Evolutionary conservation across 1,139 yeast species (phyloP).

Genomic region (Geotrichum reessii): DNA sequence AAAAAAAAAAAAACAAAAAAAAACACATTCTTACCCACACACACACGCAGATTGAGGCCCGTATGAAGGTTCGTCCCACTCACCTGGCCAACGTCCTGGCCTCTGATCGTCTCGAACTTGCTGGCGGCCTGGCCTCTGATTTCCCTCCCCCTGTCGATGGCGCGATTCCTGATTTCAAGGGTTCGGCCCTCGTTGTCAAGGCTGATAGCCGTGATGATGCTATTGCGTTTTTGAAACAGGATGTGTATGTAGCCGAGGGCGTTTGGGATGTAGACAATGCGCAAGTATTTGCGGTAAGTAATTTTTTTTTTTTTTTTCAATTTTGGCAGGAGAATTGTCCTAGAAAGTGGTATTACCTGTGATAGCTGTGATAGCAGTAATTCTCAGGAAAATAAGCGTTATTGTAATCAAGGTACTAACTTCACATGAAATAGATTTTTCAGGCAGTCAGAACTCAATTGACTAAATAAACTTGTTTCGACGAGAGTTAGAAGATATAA

Average conservation of each 20-base stretch:
- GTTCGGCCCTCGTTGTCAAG: slow-evolving; percentile 57
- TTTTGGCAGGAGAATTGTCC: no score
- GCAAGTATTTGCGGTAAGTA: slow-evolving; percentile 49
- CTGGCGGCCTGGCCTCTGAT: slow-evolving; percentile 28
- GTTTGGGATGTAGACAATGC: slow-evolving; percentile 72
- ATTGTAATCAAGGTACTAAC: background rate
- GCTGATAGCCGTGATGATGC: slow-evolving; percentile 64
- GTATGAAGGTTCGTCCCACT: slow-evolving; percentile 7
- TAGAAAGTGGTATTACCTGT: no score
- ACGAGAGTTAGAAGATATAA: background rate
- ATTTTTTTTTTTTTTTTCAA: background rate
- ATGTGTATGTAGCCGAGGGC: slow-evolving; percentile 57
- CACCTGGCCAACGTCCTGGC: slow-evolving; percentile 5
- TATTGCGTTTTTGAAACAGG: slow-evolving; percentile 55
- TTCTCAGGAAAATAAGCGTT: no score
- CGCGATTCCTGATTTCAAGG: slow-evolving; percentile 53
- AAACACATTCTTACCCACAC: no score
- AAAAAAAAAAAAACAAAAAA: no score
- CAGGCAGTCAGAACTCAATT: background rate
- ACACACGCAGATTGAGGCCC: slow-evolving; percentile 4
- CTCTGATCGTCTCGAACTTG: background rate
- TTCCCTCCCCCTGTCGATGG: slow-evolving; percentile 38
- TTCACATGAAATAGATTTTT: background rate
- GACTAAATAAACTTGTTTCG: background rate
- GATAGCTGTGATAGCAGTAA: no score